Evolutionary conservation across 176 grass and related monocot species (phyloP).

Genomic region (Carex pumila): DNA sequence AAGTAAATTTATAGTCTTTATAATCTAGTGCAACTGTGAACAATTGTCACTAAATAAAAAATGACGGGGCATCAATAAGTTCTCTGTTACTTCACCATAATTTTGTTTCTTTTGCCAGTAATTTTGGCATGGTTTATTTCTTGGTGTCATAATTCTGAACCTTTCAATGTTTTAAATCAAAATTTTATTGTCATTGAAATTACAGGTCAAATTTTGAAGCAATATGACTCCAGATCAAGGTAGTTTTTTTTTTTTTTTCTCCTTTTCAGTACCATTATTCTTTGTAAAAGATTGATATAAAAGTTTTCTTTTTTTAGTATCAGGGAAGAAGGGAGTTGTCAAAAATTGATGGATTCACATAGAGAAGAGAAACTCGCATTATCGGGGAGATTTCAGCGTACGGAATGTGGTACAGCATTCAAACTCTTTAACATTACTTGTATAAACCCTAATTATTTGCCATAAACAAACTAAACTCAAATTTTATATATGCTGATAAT

Average conservation of each 20-base stretch:
- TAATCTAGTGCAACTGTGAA: neutral
- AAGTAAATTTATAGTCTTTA: neutral
- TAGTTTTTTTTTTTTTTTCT: neutral
- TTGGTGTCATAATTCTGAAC: neutral
- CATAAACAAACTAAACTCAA: neutral
- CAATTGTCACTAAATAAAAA: neutral
- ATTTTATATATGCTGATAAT: neutral
- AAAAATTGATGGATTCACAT: neutral
- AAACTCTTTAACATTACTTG: neutral
- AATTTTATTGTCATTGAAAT: neutral
- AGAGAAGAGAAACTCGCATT: constrained; percentile 4
- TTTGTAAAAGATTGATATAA: neutral
- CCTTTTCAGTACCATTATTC: neutral
- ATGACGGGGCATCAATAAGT: neutral
- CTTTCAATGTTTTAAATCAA: neutral
- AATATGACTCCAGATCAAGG: neutral
- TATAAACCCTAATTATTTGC: neutral
- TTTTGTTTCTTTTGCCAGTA: neutral
- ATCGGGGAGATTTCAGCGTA: neutral
- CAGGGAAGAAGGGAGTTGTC: constrained; percentile 7
- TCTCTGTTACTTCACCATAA: neutral
- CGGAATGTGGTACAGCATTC: neutral
- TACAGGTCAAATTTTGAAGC: constrained; percentile 8
- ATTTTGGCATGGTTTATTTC: neutral
- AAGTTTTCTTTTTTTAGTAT: neutral